phyloP scores from a whole-genome alignment of 768 basidiomycete species.

The Chalciporus piperatus region DNA sequence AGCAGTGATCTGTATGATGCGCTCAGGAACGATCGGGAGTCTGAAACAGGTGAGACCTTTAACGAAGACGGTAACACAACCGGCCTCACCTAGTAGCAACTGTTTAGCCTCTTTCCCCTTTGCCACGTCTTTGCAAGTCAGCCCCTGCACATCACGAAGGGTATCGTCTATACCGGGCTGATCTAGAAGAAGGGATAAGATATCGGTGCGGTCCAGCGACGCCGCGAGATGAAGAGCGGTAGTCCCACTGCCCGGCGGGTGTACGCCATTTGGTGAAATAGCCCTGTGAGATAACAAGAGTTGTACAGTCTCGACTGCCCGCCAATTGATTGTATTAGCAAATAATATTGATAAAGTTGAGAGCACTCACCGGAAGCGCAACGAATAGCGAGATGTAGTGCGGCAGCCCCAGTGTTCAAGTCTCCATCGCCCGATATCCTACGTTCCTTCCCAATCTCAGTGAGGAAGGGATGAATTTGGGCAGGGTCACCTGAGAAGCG shows the following conservation, averaged over 20 bases:
- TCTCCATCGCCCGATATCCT: conserved; percentile 47
- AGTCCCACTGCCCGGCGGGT: conserved; percentile 67
- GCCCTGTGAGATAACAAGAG: conserved; percentile 69
- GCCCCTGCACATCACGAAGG: conserved; percentile 61
- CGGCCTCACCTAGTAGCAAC: conserved; percentile 61
- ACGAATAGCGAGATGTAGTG: conserved; percentile 78
- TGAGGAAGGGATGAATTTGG: conserved; percentile 76
- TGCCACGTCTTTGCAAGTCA: conserved; percentile 71
- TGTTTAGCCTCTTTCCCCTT: conserved; percentile 62
- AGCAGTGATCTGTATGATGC: conserved; percentile 74
- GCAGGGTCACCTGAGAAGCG: conserved; percentile 62
- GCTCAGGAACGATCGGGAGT: conserved; percentile 73
- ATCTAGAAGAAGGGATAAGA: conserved; percentile 73
- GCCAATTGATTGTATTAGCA: conserved; percentile 1
- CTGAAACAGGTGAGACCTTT: conserved; percentile 35
- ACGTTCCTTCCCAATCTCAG: conserved; percentile 68
- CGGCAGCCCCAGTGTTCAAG: conserved; percentile 67
- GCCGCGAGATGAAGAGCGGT: conserved; percentile 76
- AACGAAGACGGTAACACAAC: neutral
- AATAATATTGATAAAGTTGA: neutral
- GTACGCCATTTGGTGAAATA: conserved; percentile 75
- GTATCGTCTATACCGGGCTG: conserved; percentile 82
- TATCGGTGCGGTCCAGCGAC: conserved; percentile 66
- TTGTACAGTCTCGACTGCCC: conserved; percentile 60
- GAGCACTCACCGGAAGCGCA: conserved; percentile 66